Evolutionary conservation across 139 green algal genomes (phyloP).

Genomic region (Coccomyxa sp.): DNA sequence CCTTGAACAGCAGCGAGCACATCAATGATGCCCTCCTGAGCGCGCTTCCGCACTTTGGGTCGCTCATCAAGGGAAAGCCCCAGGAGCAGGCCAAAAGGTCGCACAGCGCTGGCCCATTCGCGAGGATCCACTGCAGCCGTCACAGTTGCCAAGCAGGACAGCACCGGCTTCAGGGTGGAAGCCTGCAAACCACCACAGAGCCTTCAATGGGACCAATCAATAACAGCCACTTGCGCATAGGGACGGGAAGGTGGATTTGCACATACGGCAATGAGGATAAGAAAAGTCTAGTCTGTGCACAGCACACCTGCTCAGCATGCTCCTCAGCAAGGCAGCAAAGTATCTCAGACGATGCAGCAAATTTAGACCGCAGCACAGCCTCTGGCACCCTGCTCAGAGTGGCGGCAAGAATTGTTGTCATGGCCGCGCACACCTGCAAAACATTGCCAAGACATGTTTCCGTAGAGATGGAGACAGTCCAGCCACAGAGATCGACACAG

Average conservation of each 20-base stretch:
- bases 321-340: constrained; percentile 40
- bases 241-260: background rate
- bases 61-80: constrained; percentile 45
- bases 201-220: background rate
- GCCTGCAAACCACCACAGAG: constrained; percentile 27
- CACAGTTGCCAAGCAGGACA: constrained; percentile 51
- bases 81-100: constrained; percentile 32
- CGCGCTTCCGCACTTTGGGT: constrained; percentile 72
- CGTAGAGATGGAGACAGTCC: background rate
- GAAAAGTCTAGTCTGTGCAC: too few relatives aligned
- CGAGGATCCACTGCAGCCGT: constrained; percentile 48
- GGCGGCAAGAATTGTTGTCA: constrained; percentile 55
- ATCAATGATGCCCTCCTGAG: constrained; percentile 43
- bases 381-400: constrained; percentile 54
- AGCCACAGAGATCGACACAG: background rate
- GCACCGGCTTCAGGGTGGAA: constrained; percentile 36
- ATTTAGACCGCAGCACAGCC: constrained; percentile 56
- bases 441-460: background rate
- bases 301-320: constrained; percentile 28
- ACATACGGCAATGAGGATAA: background rate
- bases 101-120: constrained; percentile 33
- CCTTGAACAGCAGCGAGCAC: constrained; percentile 61
- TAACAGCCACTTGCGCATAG: background rate
- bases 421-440: constrained; percentile 50
- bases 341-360: constrained; percentile 30